These are phyloP conservation scores for Fusarium compactum DNA, from an alignment of 2,329 filamentous ascomycete genomes.

Conservation along the genomic window DNA sequence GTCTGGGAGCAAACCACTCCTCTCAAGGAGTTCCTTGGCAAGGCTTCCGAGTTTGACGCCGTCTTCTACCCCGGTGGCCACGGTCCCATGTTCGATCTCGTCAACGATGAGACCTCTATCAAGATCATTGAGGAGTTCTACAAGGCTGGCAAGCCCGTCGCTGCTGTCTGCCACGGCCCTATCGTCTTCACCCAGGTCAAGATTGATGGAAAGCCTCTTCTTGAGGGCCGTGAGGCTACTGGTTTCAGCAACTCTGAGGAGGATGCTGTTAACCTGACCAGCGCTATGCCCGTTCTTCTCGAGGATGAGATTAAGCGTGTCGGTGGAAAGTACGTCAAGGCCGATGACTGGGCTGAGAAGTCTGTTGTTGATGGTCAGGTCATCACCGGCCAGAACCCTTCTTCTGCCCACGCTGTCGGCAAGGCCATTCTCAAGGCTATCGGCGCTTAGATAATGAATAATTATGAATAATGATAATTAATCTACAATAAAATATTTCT, in stretches of 20 bases:
- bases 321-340: conserved; percentile 69
- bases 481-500: not conserved
- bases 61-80: conserved; percentile 69
- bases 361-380: conserved; percentile 64
- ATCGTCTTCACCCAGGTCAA: conserved; percentile 71
- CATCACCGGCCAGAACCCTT: conserved; percentile 70
- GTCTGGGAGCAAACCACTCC: conserved; percentile 74
- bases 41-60: conserved; percentile 72
- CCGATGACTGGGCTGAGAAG: conserved; percentile 63
- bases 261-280: conserved; percentile 59
- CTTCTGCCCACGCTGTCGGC: conserved; percentile 63
- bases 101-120: conserved; percentile 66
- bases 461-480: conserved; percentile 8
- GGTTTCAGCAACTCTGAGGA: conserved; percentile 72
- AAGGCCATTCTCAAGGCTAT: conserved; percentile 64
- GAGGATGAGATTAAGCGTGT: conserved; percentile 66
- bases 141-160: conserved; percentile 69
- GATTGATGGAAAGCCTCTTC: conserved; percentile 63
- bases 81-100: conserved; percentile 76
- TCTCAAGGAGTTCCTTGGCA: conserved; percentile 67
- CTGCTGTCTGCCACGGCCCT: conserved; percentile 77
- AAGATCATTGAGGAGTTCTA: conserved; percentile 73
- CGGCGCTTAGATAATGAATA: conserved; percentile 32
- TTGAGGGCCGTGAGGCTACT: conserved; percentile 69
- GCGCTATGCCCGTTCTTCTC: conserved; percentile 69